A percentile compares a stretch with the other conserved stretches of the same genome.
phyloP scores from a whole-genome alignment of 2,329 filamentous ascomycete genomes.

The Rachicladosporium sp. region DNA sequence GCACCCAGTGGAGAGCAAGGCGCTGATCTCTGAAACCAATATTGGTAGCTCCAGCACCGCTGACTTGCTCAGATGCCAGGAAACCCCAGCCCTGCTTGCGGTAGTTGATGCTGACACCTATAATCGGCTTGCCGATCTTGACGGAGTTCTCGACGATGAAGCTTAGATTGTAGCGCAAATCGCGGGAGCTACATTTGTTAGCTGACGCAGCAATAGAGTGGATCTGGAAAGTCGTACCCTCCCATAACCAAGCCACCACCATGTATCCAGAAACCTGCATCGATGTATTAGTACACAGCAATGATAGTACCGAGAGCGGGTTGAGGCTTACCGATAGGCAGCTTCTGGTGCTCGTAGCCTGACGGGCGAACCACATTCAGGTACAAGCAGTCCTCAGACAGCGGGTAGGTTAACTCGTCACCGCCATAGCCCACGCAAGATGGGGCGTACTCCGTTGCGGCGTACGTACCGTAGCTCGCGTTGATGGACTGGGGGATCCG shows the following conservation, averaged over 20 bases:
- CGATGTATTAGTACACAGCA: conserved; percentile 44
- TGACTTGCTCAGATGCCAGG: conserved; percentile 43
- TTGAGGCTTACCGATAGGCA: conserved; percentile 34
- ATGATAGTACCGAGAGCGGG: no score
- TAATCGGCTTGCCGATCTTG: conserved; percentile 35
- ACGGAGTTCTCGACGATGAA: conserved; percentile 41
- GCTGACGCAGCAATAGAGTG: conserved; percentile 33
- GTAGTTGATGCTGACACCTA: conserved; percentile 51
- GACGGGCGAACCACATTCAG: conserved; percentile 49
- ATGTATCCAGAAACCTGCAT: conserved; percentile 21
- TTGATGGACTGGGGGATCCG: conserved; percentile 23
- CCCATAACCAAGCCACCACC: conserved; percentile 39
- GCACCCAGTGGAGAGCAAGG: conserved; percentile 34
- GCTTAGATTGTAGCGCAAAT: conserved; percentile 51
- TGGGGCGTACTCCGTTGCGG: conserved; percentile 31
- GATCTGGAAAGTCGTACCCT: conserved; percentile 47
- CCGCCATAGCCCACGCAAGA: conserved; percentile 31
- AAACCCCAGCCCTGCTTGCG: conserved; percentile 59
- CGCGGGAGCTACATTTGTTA: conserved; percentile 24
- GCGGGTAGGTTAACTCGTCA: conserved; percentile 23
- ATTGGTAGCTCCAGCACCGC: conserved; percentile 42
- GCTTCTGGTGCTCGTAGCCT: conserved; percentile 28
- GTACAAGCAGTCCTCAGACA: conserved; percentile 48
- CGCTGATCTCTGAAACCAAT: conserved; percentile 33
- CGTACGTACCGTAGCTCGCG: conserved; percentile 26